Evolutionary conservation across 441 rosid genomes (phyloP), one percentile per base, ranked within the genome.

Genomic region (Erysimum cheiri): DNA sequence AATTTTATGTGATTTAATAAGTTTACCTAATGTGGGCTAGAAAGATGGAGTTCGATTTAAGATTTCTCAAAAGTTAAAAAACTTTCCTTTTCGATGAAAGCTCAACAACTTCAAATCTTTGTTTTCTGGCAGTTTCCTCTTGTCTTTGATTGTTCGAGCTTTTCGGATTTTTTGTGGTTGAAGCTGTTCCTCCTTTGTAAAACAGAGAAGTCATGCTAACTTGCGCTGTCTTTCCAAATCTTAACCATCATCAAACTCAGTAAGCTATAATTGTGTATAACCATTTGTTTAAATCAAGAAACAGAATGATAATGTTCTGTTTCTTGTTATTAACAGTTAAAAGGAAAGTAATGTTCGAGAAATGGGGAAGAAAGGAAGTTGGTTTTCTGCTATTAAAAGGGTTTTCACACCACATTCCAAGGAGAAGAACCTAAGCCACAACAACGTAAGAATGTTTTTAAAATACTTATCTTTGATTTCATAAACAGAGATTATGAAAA

Each of bases 301-400:
- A 59, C 31, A 52, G 14, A n/a, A 22, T 49, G 37, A 29, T 54
- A 1, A 61, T 44, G 50, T 53, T 68, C 19, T 69, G 70, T 54
- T 47, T 55, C 39, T 55, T 69, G 48, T 39, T 60, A 19, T 54
- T 37, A 53, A 36, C 46, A 54, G 64, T 44, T 81, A 79, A 80
- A 82, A 75, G 43, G 60, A 80, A 49, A 78, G 88, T 85, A 82
- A 89, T 89, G 91, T 83, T 85, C 24, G 78, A 70, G 78, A 80
- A 72, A 93, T 93, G 98, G 92, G 98, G 73, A 93, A 89, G 91
- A 85, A 82, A 79, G 92, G 96, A 60, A 87, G 88, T 65, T 93
- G 98, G 98, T 85, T 91, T 85, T 84, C 96, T 49, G 93, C 97
- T 60, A 88, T 93, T 74, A 93, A 93, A 80, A 89, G 84, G 72